Evolutionary conservation across 2,329 filamentous ascomycete genomes (phyloP), one percentile per base, ranked within the genome.

Genomic region (Penicillium concentricum): DNA sequence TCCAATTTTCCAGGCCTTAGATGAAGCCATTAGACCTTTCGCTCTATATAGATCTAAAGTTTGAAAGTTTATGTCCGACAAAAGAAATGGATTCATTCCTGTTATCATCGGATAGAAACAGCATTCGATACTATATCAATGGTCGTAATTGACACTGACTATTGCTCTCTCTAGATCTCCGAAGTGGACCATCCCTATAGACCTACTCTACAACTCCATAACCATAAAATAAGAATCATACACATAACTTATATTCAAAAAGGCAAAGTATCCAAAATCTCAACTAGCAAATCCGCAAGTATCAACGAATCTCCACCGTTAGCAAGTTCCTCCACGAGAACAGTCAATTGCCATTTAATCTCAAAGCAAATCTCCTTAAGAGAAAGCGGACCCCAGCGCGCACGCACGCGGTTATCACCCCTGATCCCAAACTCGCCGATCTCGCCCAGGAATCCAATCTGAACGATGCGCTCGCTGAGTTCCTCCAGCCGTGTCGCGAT

Each of bases 331-430:
- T 41, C 37, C n/a, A 22, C 35, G 3, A 54, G 10, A 15, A 41
- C 20, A 2, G 13, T 5, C 16, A 54, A 9, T n/a, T 54, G 44
- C 18, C 22, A 20, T 37, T 41, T 50, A 18, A 55, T 50, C 28
- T 30, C 5, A n/a, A 41, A 43, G 18, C 52, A 50, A 30, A 55
- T 51, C 24, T 55, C 52, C 52, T 50, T 32, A 28, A 55, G 22
- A 18, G 30, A 7, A 15, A 34, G 20, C 3, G 20, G n/a, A 1
- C 46, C 38, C 37, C 30, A 55, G 10, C 28, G 26, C 15, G 15
- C 18, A 9, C 28, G 20, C 13, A 51, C 45, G 18, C 13, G 16
- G 10, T 34, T 20, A 37, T 35, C n/a, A 50, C 37, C 30, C 13
- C 52, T 20, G 8, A 50, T 3, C 12, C 13, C n/a, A 2, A 37